Evolutionary conservation across 768 basidiomycete genomes (phyloP).

Genomic region (Tricholoma sp.): DNA sequence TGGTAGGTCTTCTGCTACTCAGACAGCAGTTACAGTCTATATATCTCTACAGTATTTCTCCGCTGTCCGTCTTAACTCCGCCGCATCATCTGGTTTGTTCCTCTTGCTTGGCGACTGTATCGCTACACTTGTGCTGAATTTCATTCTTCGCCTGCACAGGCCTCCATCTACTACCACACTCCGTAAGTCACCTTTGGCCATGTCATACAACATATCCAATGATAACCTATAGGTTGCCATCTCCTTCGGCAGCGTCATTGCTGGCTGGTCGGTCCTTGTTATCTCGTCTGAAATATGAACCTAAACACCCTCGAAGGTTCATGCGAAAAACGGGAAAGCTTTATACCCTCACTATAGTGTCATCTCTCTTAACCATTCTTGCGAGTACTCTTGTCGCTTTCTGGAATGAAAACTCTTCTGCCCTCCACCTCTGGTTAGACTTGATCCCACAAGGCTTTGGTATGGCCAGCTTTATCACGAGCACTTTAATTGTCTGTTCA

Average conservation of each 20-base stretch:
- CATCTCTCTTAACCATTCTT: slow-evolving; percentile 55
- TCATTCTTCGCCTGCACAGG: slow-evolving; percentile 36
- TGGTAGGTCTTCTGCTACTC: slow-evolving; percentile 40
- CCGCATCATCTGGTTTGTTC: slow-evolving; percentile 64
- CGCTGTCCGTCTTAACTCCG: slow-evolving; percentile 64
- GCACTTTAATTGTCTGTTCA: slow-evolving; percentile 69
- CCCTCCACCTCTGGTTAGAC: slow-evolving; percentile 70
- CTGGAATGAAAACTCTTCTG: slow-evolving; percentile 63
- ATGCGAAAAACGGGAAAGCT: slow-evolving; percentile 87
- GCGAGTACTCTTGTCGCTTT: slow-evolving; percentile 55
- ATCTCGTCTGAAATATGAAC: slow-evolving; percentile 7
- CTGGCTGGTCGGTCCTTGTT: slow-evolving; percentile 63
- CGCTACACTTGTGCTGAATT: slow-evolving; percentile 5
- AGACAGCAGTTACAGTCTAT: slow-evolving; percentile 6
- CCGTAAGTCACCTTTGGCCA: slow-evolving; percentile 42
- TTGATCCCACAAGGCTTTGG: slow-evolving; percentile 81
- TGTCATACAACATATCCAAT: slow-evolving; percentile 14
- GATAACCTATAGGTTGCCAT: slow-evolving; percentile 56
- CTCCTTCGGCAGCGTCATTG: slow-evolving; percentile 79
- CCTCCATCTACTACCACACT: slow-evolving; percentile 86
- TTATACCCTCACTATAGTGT: slow-evolving; percentile 65
- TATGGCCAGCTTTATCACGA: slow-evolving; percentile 82
- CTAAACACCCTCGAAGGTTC: slow-evolving; percentile 43
- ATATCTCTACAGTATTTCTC: slow-evolving; percentile 66
- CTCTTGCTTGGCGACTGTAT: slow-evolving; percentile 5